Conservation (phyloP, 345 rosid genomes). For the Geranium rotundifolium region DNA sequence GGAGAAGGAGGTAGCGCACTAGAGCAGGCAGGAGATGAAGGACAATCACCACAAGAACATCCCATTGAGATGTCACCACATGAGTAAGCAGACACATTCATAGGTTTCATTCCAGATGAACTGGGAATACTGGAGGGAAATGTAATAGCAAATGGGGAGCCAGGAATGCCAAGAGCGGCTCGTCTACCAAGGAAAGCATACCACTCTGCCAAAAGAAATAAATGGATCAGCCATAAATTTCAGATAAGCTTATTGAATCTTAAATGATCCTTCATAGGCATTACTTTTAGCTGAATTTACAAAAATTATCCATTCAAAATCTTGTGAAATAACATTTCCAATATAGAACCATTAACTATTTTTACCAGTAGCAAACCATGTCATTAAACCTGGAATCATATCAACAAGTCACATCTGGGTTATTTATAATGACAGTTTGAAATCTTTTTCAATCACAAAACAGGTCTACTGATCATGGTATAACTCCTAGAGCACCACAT, state of each 20-base stretch:
- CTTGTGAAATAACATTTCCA: background rate
- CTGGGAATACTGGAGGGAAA: conserved; percentile 45
- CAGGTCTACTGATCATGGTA: background rate
- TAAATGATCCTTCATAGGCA: too few relatives aligned
- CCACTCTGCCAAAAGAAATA: conserved; percentile 61
- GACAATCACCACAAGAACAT: conserved; percentile 98
- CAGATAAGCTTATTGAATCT: background rate
- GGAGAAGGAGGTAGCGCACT: conserved; percentile 38
- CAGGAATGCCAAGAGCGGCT: conserved; percentile 47
- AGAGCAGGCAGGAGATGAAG: conserved; percentile 63
- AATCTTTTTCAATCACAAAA: background rate
- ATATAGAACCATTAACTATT: background rate
- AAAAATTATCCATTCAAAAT: background rate
- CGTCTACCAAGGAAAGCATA: conserved; percentile 72
- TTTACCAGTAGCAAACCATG: too few relatives aligned
- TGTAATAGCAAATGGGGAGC: conserved; percentile 79
- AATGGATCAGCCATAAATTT: conserved; percentile 9
- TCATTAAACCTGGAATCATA: background rate
- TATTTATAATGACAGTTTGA: background rate
- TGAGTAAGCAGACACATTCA: conserved; percentile 81
- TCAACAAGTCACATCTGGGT: background rate
- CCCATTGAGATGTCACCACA: conserved; percentile 76
- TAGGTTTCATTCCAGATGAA: conserved; percentile 73
- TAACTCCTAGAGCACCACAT: too few relatives aligned
- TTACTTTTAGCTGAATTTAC: background rate